Percentiles rank a stretch among this genome's conserved stretches.
These are phyloP conservation scores for Wickerhamiella vanderwaltii DNA, from an alignment of 805 yeast genomes.

Conservation along the genomic window DNA sequence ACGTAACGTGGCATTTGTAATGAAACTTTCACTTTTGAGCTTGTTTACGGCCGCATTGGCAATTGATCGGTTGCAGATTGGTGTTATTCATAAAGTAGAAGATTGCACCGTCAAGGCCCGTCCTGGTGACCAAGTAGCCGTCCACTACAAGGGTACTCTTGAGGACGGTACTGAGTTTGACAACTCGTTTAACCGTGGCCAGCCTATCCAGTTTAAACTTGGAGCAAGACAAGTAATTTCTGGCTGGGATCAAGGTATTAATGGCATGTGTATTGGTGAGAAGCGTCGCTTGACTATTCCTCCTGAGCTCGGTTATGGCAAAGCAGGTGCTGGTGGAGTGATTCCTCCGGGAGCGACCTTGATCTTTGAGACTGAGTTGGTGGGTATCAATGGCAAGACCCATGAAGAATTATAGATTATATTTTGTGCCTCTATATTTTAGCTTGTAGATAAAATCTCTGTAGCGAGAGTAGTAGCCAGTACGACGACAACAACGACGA, in stretches of 20 bases:
- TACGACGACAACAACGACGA: no score
- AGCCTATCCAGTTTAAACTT: constrained; percentile 58
- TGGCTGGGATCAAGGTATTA: constrained; percentile 86
- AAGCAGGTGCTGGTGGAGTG: constrained; percentile 48
- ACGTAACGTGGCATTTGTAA: no score
- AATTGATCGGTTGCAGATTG: constrained; percentile 22
- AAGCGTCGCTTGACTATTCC: constrained; percentile 71
- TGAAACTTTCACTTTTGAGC: no score
- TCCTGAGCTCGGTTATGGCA: constrained; percentile 66
- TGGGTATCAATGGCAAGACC: constrained; percentile 35
- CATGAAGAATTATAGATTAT: constrained; percentile 13
- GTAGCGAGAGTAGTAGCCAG: no score
- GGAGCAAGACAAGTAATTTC: constrained; percentile 71
- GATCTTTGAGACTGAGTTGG: constrained; percentile 53
- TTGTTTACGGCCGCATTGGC: constrained; percentile 8
- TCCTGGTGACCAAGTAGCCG: constrained; percentile 55
- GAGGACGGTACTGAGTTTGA: constrained; percentile 64
- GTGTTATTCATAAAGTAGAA: constrained; percentile 38
- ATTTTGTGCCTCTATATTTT: background rate
- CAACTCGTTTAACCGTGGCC: constrained; percentile 49
- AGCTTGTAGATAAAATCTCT: no score
- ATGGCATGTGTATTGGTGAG: constrained; percentile 82
- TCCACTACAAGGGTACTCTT: constrained; percentile 69
- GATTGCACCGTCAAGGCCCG: constrained; percentile 46
- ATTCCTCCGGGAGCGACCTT: constrained; percentile 72